These are phyloP conservation scores for Oryza rufipogon DNA, from an alignment of 176 grass and related monocot species.

Conservation along the genomic window DNA sequence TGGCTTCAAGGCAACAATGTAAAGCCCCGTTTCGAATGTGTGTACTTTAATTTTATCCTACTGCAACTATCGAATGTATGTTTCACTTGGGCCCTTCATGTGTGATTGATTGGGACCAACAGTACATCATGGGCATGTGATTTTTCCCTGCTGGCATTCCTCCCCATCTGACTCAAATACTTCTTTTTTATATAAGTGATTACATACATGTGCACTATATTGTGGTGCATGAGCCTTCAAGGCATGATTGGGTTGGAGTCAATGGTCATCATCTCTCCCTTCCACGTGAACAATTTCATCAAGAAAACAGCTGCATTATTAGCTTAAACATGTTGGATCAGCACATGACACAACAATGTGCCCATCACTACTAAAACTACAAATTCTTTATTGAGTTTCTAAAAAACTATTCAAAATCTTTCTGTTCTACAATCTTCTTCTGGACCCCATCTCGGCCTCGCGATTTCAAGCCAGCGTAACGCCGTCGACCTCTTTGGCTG, in stretches of 20 bases:
- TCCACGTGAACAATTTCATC: background rate
- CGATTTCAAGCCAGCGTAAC: too few relatives aligned
- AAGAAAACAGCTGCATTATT: background rate
- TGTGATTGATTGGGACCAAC: background rate
- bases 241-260: conserved; percentile 22
- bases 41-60: background rate
- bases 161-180: background rate
- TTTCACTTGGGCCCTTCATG: background rate
- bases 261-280: background rate
- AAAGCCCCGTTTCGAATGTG: background rate
- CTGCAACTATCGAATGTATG: background rate
- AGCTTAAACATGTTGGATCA: background rate
- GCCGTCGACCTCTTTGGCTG: too few relatives aligned
- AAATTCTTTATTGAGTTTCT: background rate
- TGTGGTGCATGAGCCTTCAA: conserved; percentile 9
- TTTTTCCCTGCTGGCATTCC: background rate
- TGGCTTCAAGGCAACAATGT: too few relatives aligned
- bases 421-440: background rate
- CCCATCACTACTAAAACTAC: background rate
- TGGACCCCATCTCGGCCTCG: background rate
- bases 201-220: conserved; percentile 10
- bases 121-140: background rate
- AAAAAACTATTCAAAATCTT: background rate
- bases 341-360: background rate
- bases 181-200: background rate